phyloP scores from a whole-genome alignment of 495 filamentous ascomycete genomes.

The Xylaria castorea region DNA sequence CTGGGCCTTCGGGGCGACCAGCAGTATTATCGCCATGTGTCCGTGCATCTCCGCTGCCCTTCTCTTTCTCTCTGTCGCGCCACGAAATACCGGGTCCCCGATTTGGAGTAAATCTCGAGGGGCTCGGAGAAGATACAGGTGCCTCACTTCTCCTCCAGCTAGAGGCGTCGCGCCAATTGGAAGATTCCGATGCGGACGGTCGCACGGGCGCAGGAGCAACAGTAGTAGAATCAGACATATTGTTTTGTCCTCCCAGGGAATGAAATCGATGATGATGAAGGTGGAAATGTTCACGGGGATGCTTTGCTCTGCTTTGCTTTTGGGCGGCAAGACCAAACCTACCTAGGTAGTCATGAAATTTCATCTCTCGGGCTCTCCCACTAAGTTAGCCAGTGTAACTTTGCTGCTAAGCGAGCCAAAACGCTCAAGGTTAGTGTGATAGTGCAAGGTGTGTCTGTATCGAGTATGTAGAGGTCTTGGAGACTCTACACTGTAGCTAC shows the following conservation, averaged over 20 bases:
- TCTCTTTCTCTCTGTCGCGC: constrained; percentile 24
- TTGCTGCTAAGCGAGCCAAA: constrained; percentile 22
- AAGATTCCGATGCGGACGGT: background rate
- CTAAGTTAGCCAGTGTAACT: background rate
- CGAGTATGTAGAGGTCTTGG: no score
- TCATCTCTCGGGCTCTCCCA: constrained; percentile 17
- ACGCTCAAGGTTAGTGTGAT: no score
- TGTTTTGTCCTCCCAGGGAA: background rate
- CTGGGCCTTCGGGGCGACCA: background rate
- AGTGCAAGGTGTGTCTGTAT: no score
- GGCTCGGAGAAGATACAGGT: constrained; percentile 11
- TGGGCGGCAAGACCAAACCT: background rate
- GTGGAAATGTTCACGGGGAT: background rate
- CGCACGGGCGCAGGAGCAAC: constrained; percentile 14
- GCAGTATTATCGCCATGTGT: constrained; percentile 1
- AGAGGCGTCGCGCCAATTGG: constrained; percentile 27
- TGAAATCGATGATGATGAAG: background rate
- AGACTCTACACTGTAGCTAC: no score
- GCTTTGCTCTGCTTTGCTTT: background rate
- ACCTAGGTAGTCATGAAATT: constrained; percentile 27
- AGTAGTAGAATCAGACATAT: constrained; percentile 21
- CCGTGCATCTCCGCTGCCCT: background rate
- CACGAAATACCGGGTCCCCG: constrained; percentile 18
- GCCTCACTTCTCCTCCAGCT: constrained; percentile 25
- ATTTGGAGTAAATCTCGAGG: constrained; percentile 11